Evolutionary conservation across 768 basidiomycete genomes (phyloP), one percentile per base, ranked within the genome.

Genomic region (Russula griseocarnosa): DNA sequence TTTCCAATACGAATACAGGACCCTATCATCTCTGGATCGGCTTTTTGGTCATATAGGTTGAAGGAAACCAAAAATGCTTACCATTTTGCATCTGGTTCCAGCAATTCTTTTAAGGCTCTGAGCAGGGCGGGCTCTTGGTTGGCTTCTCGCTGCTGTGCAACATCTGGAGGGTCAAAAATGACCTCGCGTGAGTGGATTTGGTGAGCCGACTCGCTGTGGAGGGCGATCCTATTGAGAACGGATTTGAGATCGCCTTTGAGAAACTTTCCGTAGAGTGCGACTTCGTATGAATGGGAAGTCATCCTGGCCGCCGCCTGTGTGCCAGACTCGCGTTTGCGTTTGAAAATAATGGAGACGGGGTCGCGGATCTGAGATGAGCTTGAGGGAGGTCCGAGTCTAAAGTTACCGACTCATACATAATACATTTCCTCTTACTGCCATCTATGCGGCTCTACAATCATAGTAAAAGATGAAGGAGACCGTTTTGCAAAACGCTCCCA

Each of bases 251-350:
- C 90, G 50, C 84, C 81, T 36, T 88, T 74, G 66, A 87, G 89
- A 77, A 92, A 91, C 70, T 90, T 89, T 65, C 88, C 90, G 61
- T 87, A 90, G 66, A 92, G 83, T 0, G 88, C 87, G 61, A 92
- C 87, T 77, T 92, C 90, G 71, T 92, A 92, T 58, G 79, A 81
- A 70, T 87, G 85, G 13, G 77, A 74, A 40, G 76, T 72, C 47
- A 75, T 72, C 34, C 18, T 20, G 36, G 34, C 8, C 1, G 9
- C 36, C 3, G 26, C 9, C 20, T 7, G n/a, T 36, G 53, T 24
- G 34, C 28, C 50, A 20, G 28, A 3, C 28, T 51, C 50, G 36
- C 13, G 36, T 36, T 34, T 5, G n/a, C 28, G 28, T 28, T 30
- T 6, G 11, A 38, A 55, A 30, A 26, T 22, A 30, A 26, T 22